phyloP scores from a whole-genome alignment of 345 rosid genomes.

The Lepidium africanum region DNA sequence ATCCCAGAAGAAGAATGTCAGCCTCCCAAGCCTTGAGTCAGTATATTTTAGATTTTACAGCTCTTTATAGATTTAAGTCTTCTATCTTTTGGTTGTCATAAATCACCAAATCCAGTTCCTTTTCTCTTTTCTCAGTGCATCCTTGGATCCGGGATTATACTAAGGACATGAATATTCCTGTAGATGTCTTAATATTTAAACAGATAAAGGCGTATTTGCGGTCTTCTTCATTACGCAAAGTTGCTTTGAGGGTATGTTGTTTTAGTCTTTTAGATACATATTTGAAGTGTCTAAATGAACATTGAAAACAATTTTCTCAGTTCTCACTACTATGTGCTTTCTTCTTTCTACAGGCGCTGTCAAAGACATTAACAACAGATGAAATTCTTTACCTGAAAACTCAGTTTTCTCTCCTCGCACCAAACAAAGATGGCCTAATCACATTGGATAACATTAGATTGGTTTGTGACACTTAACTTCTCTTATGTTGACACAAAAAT shows the following conservation, averaged over 20 bases:
- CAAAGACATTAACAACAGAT: conserved; percentile 58
- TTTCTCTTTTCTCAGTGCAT: conserved; percentile 51
- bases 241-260: conserved; percentile 76
- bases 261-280: conserved; percentile 1
- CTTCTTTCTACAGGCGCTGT: conserved; percentile 51
- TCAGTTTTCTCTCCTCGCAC: conserved; percentile 69
- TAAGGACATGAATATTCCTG: conserved; percentile 46
- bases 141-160: conserved; percentile 63
- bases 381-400: conserved; percentile 54
- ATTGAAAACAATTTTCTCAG: not conserved
- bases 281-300: not conserved
- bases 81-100: conserved; percentile 6
- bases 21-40: conserved; percentile 89
- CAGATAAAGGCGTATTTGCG: conserved; percentile 69
- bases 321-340: not conserved
- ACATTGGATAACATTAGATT: conserved; percentile 51
- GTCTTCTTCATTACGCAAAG: conserved; percentile 73
- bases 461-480: conserved; percentile 33
- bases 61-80: conserved; percentile 9
- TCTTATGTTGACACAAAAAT: not conserved
- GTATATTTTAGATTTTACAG: conserved; percentile 27
- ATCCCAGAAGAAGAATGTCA: conserved; percentile 80
- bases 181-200: conserved; percentile 59
- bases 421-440: conserved; percentile 54
- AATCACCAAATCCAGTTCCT: conserved; percentile 5